Evolutionary conservation across 192 early-diverging fungal genomes (phyloP), one percentile per base, ranked within the genome.

Genomic region (Coemansia sp.): DNA sequence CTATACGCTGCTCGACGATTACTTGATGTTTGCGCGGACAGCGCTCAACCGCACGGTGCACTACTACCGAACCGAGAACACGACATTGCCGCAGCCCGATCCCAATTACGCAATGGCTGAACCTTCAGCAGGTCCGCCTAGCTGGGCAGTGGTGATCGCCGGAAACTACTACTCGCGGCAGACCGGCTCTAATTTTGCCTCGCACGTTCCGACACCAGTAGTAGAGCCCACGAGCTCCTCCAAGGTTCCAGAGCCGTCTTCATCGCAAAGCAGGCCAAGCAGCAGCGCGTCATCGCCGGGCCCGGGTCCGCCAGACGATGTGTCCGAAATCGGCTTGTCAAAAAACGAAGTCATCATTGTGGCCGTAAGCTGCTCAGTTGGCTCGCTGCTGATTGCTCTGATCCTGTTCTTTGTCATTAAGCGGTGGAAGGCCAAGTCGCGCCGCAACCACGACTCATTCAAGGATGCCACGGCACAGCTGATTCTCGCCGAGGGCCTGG

Each of bases 1-100:
- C 61, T 77, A 71, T 19, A 67, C 59, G 11, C 32, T 77, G 58
- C 4, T 77, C 15, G 39, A 40, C 17, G 64, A 71, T 37, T 77
- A 70, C 14, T 39, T 77, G 32, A 43, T 47, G 54, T 77, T 58
- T 63, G 75, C 65, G 14, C 4, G 15, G 0, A 31, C 9, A 6
- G 39, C 20, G 3, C 32, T 62, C 35, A 31, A 58, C 60, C 68
- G 68, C 40, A 59, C 25, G 8, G 29, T 49, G 22, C 46, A 70
- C 56, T 70, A 35, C 43, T 64, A 51, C 12, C 27, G 25, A 32
- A n/a, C 22, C 1, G 43, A 38, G 43, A 70, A 63, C 45, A 40
- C n/a, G 1, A 62, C 54, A 0, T 9, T 19, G 35, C 62, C 68
- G 8, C 68, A 64, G 31, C 25, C 38, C 17, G 27, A 65, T 47